phyloP scores from a whole-genome alignment of 306 rosid species.

The Oemleria cerasiformis region DNA sequence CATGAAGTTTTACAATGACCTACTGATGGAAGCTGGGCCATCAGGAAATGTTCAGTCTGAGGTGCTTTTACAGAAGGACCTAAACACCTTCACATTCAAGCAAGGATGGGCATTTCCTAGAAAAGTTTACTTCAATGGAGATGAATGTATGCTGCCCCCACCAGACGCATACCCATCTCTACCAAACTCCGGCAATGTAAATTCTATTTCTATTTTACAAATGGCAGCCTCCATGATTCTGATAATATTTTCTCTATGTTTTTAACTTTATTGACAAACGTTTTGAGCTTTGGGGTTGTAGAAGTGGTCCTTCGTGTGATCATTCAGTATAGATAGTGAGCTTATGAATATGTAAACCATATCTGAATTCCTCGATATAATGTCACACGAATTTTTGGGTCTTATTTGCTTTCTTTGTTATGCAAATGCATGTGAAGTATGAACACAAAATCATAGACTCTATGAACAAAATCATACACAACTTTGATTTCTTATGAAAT shows the following conservation, averaged over 20 bases:
- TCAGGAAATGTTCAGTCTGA: constrained; percentile 86
- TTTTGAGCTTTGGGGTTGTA: constrained; percentile 1
- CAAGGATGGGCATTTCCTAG: constrained; percentile 99
- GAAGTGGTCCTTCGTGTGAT: constrained; percentile 7
- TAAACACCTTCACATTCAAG: constrained; percentile 67
- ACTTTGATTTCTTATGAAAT: constrained; percentile 25
- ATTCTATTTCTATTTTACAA: constrained; percentile 19
- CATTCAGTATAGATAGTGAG: constrained; percentile 5
- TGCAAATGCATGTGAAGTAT: background rate
- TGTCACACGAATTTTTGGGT: constrained; percentile 6
- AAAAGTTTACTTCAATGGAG: constrained; percentile 84
- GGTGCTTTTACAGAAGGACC: constrained; percentile 71
- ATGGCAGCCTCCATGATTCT: constrained; percentile 31
- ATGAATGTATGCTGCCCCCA: constrained; percentile 87
- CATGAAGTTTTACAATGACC: constrained; percentile 80
- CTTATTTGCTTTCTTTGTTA: background rate
- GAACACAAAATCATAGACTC: constrained; percentile 1
- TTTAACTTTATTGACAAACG: constrained; percentile 11
- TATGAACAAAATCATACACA: constrained; percentile 12
- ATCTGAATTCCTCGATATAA: background rate
- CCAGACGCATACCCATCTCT: constrained; percentile 82
- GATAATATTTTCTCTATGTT: constrained; percentile 34
- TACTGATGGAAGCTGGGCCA: constrained; percentile 86
- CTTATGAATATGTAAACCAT: background rate
- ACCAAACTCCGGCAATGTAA: constrained; percentile 56